These are phyloP conservation scores for Schwanniomyces polymorphus DNA, from an alignment of 805 yeast species.

Conservation along the genomic window DNA sequence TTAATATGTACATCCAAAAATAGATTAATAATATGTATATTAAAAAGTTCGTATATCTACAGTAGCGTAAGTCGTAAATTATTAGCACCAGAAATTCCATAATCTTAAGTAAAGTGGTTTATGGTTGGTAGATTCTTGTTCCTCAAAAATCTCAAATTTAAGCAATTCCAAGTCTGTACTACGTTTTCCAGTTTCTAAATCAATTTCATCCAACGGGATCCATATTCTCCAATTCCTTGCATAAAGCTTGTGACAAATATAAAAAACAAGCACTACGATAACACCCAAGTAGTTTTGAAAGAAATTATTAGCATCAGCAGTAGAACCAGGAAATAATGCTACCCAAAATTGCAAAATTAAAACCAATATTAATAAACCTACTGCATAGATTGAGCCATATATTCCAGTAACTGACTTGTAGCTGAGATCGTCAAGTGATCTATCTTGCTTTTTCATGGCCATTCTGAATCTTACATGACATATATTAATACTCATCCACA, in stretches of 20 bases:
- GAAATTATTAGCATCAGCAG: slow-evolving; percentile 29
- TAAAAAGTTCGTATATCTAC: background rate
- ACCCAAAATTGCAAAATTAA: slow-evolving; percentile 61
- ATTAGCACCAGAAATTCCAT: slow-evolving; percentile 19
- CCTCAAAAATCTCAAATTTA: slow-evolving; percentile 43
- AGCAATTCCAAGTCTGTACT: slow-evolving; percentile 34
- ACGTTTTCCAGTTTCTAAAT: slow-evolving; percentile 44
- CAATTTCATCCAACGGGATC: slow-evolving; percentile 35
- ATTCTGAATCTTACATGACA: slow-evolving; percentile 42
- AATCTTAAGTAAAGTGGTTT: slow-evolving; percentile 10
- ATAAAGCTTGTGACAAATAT: slow-evolving; percentile 42
- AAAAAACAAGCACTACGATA: slow-evolving; percentile 24
- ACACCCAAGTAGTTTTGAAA: slow-evolving; percentile 38
- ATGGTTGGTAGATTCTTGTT: slow-evolving; percentile 16
- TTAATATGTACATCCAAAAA: background rate
- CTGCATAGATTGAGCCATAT: slow-evolving; percentile 54
- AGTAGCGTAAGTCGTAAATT: background rate
- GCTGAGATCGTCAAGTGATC: slow-evolving; percentile 32
- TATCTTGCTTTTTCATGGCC: slow-evolving; percentile 34
- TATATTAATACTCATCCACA: slow-evolving; percentile 40
- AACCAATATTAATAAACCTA: slow-evolving; percentile 48
- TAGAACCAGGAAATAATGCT: slow-evolving; percentile 52
- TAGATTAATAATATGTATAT: background rate
- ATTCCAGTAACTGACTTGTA: slow-evolving; percentile 35
- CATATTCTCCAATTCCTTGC: slow-evolving; percentile 16